phyloP scores from a whole-genome alignment of 148 eudicot species.

The Silene latifolia region DNA sequence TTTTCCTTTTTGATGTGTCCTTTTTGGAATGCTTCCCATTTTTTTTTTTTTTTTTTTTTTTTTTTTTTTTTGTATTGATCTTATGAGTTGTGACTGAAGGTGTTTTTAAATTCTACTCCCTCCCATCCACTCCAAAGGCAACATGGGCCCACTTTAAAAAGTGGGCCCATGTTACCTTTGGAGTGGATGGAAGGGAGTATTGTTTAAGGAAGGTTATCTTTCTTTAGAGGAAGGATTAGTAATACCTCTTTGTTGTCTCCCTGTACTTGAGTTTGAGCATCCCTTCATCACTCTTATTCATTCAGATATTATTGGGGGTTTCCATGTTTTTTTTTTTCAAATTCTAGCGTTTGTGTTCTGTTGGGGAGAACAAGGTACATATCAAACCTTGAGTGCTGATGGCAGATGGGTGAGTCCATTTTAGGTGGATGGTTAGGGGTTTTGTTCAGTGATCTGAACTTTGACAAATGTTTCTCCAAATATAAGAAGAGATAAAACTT shows the following conservation, averaged over 20 bases:
- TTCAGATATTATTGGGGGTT: neutral
- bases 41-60: no score
- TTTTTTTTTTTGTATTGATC: no score
- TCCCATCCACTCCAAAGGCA: no score
- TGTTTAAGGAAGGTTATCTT: neutral
- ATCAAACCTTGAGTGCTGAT: neutral
- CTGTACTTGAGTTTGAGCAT: neutral
- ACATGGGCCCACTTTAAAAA: no score
- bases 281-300: neutral
- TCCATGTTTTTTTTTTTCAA: neutral
- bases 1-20: neutral
- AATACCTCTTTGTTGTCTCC: neutral
- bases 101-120: neutral
- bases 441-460: neutral
- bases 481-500: neutral
- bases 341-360: neutral
- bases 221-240: neutral
- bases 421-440: neutral
- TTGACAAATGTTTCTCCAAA: neutral
- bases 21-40: neutral
- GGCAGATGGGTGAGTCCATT: constrained; percentile 1
- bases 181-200: no score
- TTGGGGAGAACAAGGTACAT: neutral
- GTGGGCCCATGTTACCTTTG: no score
- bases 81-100: neutral